Base-by-base conservation (phyloP, 306 rosid genomes). In the Sophora flavescens region DNA sequence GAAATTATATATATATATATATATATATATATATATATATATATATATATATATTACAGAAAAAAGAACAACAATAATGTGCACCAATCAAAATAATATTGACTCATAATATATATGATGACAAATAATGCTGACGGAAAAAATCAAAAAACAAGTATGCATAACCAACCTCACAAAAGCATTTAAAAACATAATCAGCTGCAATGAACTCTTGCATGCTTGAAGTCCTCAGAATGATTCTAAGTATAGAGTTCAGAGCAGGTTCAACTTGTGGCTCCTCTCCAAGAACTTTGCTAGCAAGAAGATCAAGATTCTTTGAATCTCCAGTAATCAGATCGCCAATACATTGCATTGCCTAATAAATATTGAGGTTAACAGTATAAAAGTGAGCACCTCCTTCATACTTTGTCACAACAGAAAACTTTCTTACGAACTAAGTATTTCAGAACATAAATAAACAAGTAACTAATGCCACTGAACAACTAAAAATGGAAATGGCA, bases 111-210 rank as follows among this genome's bases (percentile, higher is more conserved):
- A 76, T 57, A 63, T 69, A 50, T 62, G 16, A 56, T 48, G 42
- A 68, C 58, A 62, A 28, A 70, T 45, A 72, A 63, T 47, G 45
- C 26, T 58, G 41, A 76, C 45, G 35, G 65, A 59, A 54, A 13
- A 41, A 51, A 51, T 26, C 60, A 42, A 47, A 59, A 52, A 47
- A 67, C 10, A 63, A 44, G 26, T 61, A 81, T 22, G 66, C 39
- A 44, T 73, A 60, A 60, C 69, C 86, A 87, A 93, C 98, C 98
- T 93, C 97, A 81, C 98, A 93, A 76, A 93, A 93, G 87, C 84
- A 65, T 80, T 88, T 91, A 67, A 93, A 93, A 82, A 93, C 84
- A 77, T 87, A 88, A 86, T 93, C 97, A 53, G 97, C 96, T 8
- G 98, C 93, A 83, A 87, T 81, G 83, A 90, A 91, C 81, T 93